Conservation (phyloP, 768 basidiomycete species). For the Hortiboletus flavorubellus region DNA sequence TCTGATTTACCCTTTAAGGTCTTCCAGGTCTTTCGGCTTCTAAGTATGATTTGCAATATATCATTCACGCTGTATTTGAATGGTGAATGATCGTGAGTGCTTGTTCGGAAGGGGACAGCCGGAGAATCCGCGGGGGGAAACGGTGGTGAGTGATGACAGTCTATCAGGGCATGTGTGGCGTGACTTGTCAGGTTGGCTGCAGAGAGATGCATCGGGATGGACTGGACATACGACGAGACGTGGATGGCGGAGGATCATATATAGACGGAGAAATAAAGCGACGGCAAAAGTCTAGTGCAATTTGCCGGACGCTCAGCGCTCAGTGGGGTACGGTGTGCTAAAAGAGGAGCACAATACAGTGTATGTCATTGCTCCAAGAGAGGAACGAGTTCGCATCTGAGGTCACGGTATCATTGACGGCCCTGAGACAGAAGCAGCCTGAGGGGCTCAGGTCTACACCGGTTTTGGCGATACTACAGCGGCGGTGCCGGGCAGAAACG, state of each 20-base stretch:
- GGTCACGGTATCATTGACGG: neutral
- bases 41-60: slow-evolving; percentile 64
- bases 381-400: neutral
- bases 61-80: slow-evolving; percentile 36
- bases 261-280: slow-evolving; percentile 15
- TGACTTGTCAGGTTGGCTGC: slow-evolving; percentile 2
- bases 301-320: slow-evolving; percentile 21
- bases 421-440: slow-evolving; percentile 2
- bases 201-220: slow-evolving; percentile 17
- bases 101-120: neutral
- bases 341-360: slow-evolving; percentile 8
- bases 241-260: slow-evolving; percentile 17
- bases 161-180: neutral
- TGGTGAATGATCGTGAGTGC: slow-evolving; percentile 14
- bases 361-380: slow-evolving; percentile 9
- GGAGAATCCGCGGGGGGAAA: slow-evolving; percentile 5
- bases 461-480: slow-evolving; percentile 9
- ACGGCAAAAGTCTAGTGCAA: slow-evolving; percentile 19
- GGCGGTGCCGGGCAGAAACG: slow-evolving; percentile 13
- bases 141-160: neutral
- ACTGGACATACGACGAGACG: slow-evolving; percentile 2
- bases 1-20: slow-evolving; percentile 63
- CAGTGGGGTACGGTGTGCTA: slow-evolving; percentile 9
- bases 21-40: slow-evolving; percentile 73
- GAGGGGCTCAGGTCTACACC: neutral